Conservation (phyloP, 1,284 basidiomycete species). For the Xanthoconium separans region DNA sequence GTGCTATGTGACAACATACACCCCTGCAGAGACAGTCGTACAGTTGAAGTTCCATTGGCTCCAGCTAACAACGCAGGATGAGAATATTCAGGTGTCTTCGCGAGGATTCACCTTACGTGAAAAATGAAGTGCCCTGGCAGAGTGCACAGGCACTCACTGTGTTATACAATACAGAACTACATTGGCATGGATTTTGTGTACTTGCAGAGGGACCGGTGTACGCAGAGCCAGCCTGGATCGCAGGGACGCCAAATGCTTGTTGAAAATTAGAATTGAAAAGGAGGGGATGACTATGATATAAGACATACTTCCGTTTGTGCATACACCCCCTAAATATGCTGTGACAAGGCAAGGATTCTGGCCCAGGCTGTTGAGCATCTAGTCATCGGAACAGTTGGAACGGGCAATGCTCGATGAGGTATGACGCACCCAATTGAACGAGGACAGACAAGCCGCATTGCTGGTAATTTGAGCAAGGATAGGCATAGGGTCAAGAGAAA, state of each 20-base stretch:
- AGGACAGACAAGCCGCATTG: conserved; percentile 16
- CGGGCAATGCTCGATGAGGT: too few relatives aligned
- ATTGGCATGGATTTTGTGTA: conserved; percentile 27
- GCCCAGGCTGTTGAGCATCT: conserved; percentile 34
- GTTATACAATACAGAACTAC: conserved; percentile 35
- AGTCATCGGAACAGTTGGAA: not conserved
- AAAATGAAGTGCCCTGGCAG: conserved; percentile 30
- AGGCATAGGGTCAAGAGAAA: conserved; percentile 11
- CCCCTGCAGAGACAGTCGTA: conserved; percentile 13
- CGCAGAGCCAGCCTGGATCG: conserved; percentile 12
- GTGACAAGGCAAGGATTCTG: conserved; percentile 38
- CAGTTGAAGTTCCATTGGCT: conserved; percentile 27
- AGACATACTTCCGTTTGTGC: conserved; percentile 30
- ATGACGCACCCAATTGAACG: conserved; percentile 27
- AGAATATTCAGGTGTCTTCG: not conserved
- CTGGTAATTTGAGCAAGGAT: conserved; percentile 20
- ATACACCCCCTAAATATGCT: conserved; percentile 34
- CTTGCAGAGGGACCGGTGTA: conserved; percentile 25
- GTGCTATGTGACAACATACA: conserved; percentile 14
- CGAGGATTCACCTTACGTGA: conserved; percentile 10
- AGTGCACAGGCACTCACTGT: conserved; percentile 34
- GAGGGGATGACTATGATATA: not conserved
- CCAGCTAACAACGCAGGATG: conserved; percentile 26
- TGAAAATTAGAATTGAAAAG: conserved; percentile 2
- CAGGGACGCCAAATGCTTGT: conserved; percentile 22